Percentiles rank a stretch among this genome's conserved stretches.
These are phyloP conservation scores for Daldinia sp. DNA, from an alignment of 2,329 filamentous ascomycete species.

Conservation along the genomic window DNA sequence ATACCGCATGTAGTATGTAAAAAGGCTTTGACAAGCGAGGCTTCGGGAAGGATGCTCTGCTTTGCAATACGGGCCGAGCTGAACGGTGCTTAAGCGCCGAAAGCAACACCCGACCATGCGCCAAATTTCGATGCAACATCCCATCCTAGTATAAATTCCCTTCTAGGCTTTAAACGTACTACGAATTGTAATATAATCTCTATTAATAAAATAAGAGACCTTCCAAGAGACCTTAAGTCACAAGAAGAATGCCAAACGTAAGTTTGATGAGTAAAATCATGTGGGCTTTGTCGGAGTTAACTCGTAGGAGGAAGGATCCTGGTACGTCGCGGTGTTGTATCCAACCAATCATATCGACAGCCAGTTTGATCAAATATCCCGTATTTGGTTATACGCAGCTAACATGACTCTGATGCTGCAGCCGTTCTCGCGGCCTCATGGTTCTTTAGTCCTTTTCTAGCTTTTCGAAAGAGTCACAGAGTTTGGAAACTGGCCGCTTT, in stretches of 20 bases:
- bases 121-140: not conserved
- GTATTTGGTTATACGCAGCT: conserved; percentile 32
- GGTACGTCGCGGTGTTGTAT: not conserved
- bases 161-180: not conserved
- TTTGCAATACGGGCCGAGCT: conserved; percentile 39
- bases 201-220: not conserved
- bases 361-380: conserved; percentile 17
- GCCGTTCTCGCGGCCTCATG: conserved; percentile 2
- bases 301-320: not conserved
- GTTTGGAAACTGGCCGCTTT: not conserved
- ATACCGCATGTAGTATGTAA: conserved; percentile 60
- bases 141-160: not conserved
- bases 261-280: not conserved
- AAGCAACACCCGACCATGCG: not conserved
- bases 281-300: not conserved
- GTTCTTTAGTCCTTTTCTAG: not conserved
- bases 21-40: conserved; percentile 62
- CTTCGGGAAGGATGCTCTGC: conserved; percentile 53
- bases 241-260: not conserved
- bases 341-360: conserved; percentile 8
- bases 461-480: not conserved
- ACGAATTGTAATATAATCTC: conserved; percentile 2
- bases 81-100: conserved; percentile 45
- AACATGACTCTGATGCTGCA: conserved; percentile 28
- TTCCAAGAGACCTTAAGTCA: not conserved